Base-by-base conservation (phyloP, 306 rosid genomes). In the Sophora flavescens region DNA sequence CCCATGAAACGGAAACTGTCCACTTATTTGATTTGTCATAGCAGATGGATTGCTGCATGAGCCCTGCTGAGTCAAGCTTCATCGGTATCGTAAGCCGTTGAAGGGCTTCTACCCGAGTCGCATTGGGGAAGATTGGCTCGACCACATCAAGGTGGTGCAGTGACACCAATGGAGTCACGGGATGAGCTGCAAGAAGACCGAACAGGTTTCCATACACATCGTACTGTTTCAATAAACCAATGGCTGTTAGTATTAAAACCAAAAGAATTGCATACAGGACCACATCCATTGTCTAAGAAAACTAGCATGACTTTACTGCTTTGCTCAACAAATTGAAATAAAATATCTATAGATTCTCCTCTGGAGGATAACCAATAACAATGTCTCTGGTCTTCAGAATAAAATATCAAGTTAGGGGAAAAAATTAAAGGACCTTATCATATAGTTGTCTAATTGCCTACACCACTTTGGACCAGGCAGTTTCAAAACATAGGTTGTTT, bases 121-220 rank as follows among this genome's bases (percentile, higher is more conserved):
- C 86, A 6, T 91, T 86, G 30, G 99, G 99, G 84, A 96, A 96
- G 83, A 96, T 93, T 14, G 99, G 98, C 82, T 96, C 99, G 6
- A 93, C 99, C 35, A 96, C 91, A 73, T 96, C 99, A 51, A 96
- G 97, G 78, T 96, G 99, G 80, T 96, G 99, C 70, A 96, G 85
- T 2, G 99, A 88, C 63, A 96, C 99, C 38, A 96, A 82, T 11
- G 99, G 98, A 15, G 94, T 83, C 79, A 96, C 97, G 0, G 99
- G 99, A 76, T 96, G 99, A 2, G 99, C 88, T 0, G 98, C 93
- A n/a, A 96, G 98, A 45, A 96, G 99, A 59, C 99, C 99, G 3
- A 96, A 85, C 69, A 96, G 82, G 84, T 91, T 91, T 59, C 99
- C 99, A 6, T 96, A 93, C 70, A 96, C 99, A 77, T 96, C 99